These are phyloP conservation scores for Chloranthus sessilifolius DNA, from an alignment of 164 flowering plant genomes.

Conservation along the genomic window DNA sequence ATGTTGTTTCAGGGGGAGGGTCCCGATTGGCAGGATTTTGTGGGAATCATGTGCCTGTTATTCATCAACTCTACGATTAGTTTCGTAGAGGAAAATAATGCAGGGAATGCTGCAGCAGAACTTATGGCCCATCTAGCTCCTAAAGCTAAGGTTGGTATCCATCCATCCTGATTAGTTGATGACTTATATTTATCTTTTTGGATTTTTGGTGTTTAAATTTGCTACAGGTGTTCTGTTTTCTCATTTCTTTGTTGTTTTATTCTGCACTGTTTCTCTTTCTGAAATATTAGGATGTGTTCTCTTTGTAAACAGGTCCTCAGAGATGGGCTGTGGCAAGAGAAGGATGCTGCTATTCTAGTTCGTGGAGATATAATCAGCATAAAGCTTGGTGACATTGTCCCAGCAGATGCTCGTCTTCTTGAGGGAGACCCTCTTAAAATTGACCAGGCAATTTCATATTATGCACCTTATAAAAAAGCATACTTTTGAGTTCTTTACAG, in stretches of 20 bases:
- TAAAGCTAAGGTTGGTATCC: conserved; percentile 51
- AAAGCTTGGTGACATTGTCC: conserved; percentile 82
- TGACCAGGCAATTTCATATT: conserved; percentile 54
- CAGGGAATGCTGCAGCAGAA: conserved; percentile 85
- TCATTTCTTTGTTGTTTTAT: too few relatives aligned
- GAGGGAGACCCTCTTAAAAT: conserved; percentile 76
- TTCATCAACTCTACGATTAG: conserved; percentile 79
- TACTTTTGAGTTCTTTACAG: too few relatives aligned
- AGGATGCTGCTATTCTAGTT: conserved; percentile 71
- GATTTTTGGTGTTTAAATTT: too few relatives aligned
- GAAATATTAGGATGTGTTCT: not conserved
- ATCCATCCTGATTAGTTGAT: not conserved
- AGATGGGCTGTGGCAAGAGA: conserved; percentile 81
- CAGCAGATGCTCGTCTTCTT: conserved; percentile 87
- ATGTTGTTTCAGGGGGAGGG: conserved; percentile 62
- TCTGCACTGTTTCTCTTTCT: too few relatives aligned
- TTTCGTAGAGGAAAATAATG: conserved; percentile 88
- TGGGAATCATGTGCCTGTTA: conserved; percentile 67
- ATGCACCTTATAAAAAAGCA: not conserved
- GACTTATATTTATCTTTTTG: too few relatives aligned
- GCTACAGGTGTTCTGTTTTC: too few relatives aligned
- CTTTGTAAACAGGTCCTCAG: conserved; percentile 51
- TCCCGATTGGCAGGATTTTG: conserved; percentile 84
- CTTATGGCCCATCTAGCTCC: conserved; percentile 88
- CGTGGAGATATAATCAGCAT: conserved; percentile 89